Evolutionary conservation across 2,329 filamentous ascomycete genomes (phyloP), one percentile per base, ranked within the genome.

Genomic region (Chaetomium sp.): DNA sequence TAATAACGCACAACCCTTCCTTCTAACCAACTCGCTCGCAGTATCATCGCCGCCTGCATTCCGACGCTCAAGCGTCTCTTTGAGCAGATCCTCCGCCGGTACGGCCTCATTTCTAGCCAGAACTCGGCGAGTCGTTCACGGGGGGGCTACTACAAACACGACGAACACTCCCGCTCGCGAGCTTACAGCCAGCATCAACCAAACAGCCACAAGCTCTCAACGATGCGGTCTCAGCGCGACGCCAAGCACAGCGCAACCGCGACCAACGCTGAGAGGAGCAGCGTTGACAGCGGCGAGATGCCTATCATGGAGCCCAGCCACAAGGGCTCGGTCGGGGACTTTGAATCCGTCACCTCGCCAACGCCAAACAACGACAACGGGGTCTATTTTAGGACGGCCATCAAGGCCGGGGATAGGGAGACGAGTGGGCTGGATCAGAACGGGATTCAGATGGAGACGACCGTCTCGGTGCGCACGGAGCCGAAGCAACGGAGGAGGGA

Each of bases 41-140:
- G 67, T 25, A 68, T 68, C 57, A 68, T 67, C 53, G 67, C 67
- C 25, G 57, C 54, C 53, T 68, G 67, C 62, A 65, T 68, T 27
- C 67, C 67, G 1, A 55, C 62, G 6, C 65, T 68, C 31, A 67
- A 67, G 21, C 62, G 65, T 27, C 57, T 67, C 29, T 67, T 68
- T 29, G 67, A 68, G 25, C 55, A 45, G 27, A 25, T 62, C 57
- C 60, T 68, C 25, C 60, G 65, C 23, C 65, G 55, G 10, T 9
- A 45, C 13, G 67, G 67, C 54, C 50, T 68, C 47, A 57, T 68
- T 12, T 61, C 55, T 6, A 62, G 38, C 21, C 33, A 56, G 29
- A n/a, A 47, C n/a, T 54, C 49, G 3, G n/a, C 61, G 7, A 23
- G 21, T 16, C 35, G 49, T 38, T 63, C 51, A 3, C 60, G 59